These are phyloP conservation scores for Candida easanensis DNA, from an alignment of 805 yeast species.

Conservation along the genomic window DNA sequence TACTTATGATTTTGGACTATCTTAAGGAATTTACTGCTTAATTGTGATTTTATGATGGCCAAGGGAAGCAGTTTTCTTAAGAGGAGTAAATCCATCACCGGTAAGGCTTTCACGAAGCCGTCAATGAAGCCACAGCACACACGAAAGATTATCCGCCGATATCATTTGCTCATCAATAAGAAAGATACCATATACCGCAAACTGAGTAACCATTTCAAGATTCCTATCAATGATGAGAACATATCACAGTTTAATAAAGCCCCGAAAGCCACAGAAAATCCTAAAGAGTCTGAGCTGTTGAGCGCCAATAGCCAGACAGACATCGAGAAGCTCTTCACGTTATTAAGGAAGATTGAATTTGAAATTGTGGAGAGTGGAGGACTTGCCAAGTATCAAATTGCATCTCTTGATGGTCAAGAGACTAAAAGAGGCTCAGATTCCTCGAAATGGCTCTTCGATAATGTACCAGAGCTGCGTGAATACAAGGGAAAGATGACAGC, in stretches of 20 bases:
- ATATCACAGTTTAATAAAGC: slow-evolving; percentile 15
- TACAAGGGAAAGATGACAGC: slow-evolving; percentile 35
- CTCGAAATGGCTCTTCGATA: slow-evolving; percentile 72
- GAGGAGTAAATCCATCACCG: slow-evolving; percentile 27
- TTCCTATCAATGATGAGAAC: slow-evolving; percentile 25
- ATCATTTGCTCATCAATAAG: slow-evolving; percentile 67
- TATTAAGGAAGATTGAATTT: slow-evolving; percentile 54
- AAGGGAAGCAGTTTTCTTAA: slow-evolving; percentile 15
- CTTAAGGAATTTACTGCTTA: background rate
- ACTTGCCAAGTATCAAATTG: slow-evolving; percentile 72
- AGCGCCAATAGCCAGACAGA: slow-evolving; percentile 15
- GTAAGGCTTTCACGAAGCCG: slow-evolving; percentile 35
- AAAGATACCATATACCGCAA: slow-evolving; percentile 38
- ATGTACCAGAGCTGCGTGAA: slow-evolving; percentile 46
- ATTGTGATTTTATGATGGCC: slow-evolving; percentile 1
- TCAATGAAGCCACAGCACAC: slow-evolving; percentile 68
- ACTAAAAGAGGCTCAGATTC: slow-evolving; percentile 86
- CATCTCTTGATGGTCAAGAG: slow-evolving; percentile 84
- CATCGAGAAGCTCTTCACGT: slow-evolving; percentile 21
- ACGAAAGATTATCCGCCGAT: slow-evolving; percentile 71
- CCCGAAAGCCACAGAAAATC: slow-evolving; percentile 5
- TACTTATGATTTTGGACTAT: background rate
- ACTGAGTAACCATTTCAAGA: slow-evolving; percentile 26
- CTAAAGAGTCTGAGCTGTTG: slow-evolving; percentile 21
- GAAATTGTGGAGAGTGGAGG: slow-evolving; percentile 74